Evolutionary conservation across 129 eudicot species (phyloP), one percentile per base, ranked within the genome.

Genomic region (Flaveria sonorensis): DNA sequence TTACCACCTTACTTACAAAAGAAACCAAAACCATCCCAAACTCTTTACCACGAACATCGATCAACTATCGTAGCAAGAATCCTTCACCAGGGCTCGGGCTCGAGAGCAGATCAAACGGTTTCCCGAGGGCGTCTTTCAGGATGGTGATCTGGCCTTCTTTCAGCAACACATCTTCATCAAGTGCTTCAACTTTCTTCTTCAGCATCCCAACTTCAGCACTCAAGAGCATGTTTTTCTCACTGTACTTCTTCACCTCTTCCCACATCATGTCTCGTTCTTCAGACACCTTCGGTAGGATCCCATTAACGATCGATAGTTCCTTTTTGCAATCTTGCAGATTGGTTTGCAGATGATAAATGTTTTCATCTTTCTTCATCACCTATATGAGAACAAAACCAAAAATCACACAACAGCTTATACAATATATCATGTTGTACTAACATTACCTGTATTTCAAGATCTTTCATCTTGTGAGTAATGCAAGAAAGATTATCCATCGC

Each of bases 111-210:
- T 89, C 96, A 56, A 89, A 92, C 1, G 95, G 92, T 40, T 92
- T 95, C 66, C 91, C 95, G 7, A 92, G 19, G 2, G 84, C 84
- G 67, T 95, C 99, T 83, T 88, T 91, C 40, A 95, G 79, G 45
- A 95, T 91, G 9, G 94, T 80, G 42, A 95, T 95, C 80, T 95
- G 97, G 19, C 99, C 99, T 84, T 95, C 99, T 81, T 86, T 95
- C 19, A 92, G 24, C 26, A 95, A 87, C 36, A 95, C 81, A 23
- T 92, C 99, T 82, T 95, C 99, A 20, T 92, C 99, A 4, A 91
- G 90, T 24, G 79, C 79, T 78, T 92, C 99, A 18, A 95, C 80
- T 68, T 82, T 95, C 87, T 88, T 95, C 85, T 85, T 95, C 86
- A 91, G 30, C 66, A 64, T 67, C 21, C 80, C 89, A 51, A 95